A percentile compares a stretch with the other conserved stretches of the same genome.
These are phyloP conservation scores for Tuber melanosporum DNA, from an alignment of 495 filamentous ascomycete species.

Conservation along the genomic window DNA sequence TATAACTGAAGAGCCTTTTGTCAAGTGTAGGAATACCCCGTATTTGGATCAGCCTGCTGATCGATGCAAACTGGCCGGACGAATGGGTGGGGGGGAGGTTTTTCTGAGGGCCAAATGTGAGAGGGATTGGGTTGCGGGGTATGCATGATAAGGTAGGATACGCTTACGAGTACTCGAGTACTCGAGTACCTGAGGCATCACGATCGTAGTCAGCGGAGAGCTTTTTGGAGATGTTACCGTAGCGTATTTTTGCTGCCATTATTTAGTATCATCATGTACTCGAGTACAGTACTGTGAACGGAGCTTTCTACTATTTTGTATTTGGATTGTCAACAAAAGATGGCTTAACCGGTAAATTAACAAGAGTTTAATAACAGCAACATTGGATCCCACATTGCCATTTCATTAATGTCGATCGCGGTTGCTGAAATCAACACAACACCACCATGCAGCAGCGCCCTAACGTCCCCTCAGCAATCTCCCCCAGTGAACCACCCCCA, in stretches of 20 bases:
- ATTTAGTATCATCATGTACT: neutral
- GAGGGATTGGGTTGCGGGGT: neutral
- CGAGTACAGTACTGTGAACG: neutral
- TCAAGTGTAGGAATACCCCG: too few species aligned
- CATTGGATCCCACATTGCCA: neutral
- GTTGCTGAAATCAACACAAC: neutral
- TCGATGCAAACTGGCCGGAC: neutral
- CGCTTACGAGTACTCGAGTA: too few species aligned
- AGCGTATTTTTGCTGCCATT: neutral
- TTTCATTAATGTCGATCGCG: neutral
- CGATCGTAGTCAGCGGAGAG: too few species aligned
- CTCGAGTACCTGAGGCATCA: too few species aligned
- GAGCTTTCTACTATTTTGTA: neutral
- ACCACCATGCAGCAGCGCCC: neutral
- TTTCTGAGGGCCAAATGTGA: neutral
- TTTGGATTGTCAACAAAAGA: neutral
- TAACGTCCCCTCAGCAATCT: neutral
- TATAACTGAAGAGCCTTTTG: neutral
- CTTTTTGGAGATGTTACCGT: too few species aligned
- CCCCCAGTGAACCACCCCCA: neutral
- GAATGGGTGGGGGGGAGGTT: neutral
- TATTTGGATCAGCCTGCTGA: neutral
- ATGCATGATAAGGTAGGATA: neutral
- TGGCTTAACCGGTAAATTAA: neutral
- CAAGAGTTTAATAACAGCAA: neutral